These are phyloP conservation scores for Solanum tarijense DNA, from an alignment of 257 asterid species.

Conservation along the genomic window DNA sequence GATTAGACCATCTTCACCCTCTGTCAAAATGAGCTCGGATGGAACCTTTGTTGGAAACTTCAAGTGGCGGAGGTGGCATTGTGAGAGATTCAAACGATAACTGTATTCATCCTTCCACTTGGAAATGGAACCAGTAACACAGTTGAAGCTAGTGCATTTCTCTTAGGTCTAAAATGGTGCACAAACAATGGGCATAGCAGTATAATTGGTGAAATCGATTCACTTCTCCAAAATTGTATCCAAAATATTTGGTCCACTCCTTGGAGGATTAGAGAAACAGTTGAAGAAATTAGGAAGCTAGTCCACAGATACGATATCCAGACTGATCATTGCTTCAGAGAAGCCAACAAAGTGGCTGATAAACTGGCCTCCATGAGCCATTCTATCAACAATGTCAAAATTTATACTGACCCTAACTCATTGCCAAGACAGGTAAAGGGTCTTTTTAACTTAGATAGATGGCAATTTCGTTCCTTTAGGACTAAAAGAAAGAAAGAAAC, in stretches of 20 bases:
- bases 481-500: neutral
- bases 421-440: too few species aligned
- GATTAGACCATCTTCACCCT: too few species aligned
- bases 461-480: neutral
- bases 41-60: neutral
- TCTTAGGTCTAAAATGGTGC: neutral
- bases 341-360: neutral
- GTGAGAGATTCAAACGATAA: neutral
- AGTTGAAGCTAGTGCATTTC: neutral
- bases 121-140: neutral
- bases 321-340: neutral
- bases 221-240: neutral
- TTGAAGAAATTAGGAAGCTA: neutral
- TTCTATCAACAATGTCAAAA: too few species aligned
- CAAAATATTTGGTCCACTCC: too few species aligned
- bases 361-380: too few species aligned
- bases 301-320: fast-evolving
- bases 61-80: neutral
- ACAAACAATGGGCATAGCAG: fast-evolving
- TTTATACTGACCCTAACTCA: too few species aligned
- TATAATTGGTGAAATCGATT: too few species aligned
- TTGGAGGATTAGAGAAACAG: neutral
- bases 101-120: neutral
- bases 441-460: too few species aligned
- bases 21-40: too few species aligned